Percentiles rank a stretch among this genome's conserved stretches.
phyloP scores from a whole-genome alignment of 768 basidiomycete genomes.

The Boletus pseudopeckii region DNA sequence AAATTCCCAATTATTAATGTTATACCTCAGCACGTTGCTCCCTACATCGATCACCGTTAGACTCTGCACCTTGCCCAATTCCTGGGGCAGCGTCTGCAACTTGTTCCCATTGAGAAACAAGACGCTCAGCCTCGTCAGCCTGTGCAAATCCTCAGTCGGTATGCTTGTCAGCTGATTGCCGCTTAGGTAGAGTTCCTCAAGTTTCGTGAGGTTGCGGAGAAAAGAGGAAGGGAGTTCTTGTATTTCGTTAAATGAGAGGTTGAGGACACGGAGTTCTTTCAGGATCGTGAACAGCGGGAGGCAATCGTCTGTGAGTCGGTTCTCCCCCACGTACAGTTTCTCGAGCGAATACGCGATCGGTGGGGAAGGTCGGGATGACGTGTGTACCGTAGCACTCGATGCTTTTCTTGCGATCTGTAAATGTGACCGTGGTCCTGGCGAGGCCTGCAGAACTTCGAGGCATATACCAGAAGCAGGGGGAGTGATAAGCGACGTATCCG shows the following conservation, averaged over 20 bases:
- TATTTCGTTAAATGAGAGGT: slow-evolving; percentile 93
- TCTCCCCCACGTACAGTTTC: slow-evolving; percentile 86
- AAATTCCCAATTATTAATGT: slow-evolving; percentile 97
- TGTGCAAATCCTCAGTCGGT: slow-evolving; percentile 84
- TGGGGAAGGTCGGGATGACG: slow-evolving; percentile 37
- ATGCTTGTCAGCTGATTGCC: slow-evolving; percentile 92
- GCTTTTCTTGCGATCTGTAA: slow-evolving; percentile 26
- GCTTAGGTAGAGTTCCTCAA: slow-evolving; percentile 89
- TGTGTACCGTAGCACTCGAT: slow-evolving; percentile 36
- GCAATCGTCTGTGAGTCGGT: slow-evolving; percentile 75
- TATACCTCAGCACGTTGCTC: slow-evolving; percentile 91
- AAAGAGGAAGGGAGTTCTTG: slow-evolving; percentile 81
- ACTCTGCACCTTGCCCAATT: slow-evolving; percentile 77
- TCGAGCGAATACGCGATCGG: slow-evolving; percentile 71
- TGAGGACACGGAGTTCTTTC: slow-evolving; percentile 75
- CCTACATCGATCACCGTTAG: slow-evolving; percentile 87
- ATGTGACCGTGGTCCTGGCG: slow-evolving; percentile 14
- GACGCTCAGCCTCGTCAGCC: slow-evolving; percentile 61
- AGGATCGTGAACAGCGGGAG: slow-evolving; percentile 73
- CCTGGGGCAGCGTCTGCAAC: slow-evolving; percentile 87
- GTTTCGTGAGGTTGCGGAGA: slow-evolving; percentile 61
- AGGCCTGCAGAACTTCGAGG: slow-evolving; percentile 20
- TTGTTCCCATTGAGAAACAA: slow-evolving; percentile 93
- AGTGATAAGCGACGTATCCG: slow-evolving; percentile 31
- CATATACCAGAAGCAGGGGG: slow-evolving; percentile 20